Base-by-base conservation (phyloP, 352 stramenopile species). In the Phytophthora constricta region DNA sequence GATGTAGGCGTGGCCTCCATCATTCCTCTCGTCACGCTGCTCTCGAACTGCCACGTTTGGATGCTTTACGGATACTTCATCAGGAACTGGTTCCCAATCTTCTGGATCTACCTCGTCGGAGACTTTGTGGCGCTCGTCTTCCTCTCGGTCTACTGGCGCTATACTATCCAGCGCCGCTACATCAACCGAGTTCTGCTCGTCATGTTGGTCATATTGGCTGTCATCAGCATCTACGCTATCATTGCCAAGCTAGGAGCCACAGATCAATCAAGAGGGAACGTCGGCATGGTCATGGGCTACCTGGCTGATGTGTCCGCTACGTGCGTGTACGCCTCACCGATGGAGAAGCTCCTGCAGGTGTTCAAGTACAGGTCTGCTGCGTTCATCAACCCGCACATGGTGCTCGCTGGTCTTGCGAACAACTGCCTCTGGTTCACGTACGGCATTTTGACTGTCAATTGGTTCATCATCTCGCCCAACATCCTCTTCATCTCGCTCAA, bases 1-100 rank as follows among this genome's bases (percentile, higher is more conserved):
- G 43, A 76, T 28, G 75, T 74, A 4, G 79, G 76, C 5, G 67
- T 72, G 52, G 76, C 72, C 34, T 88, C 79, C 23, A 74, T 88
- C 37, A 72, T 85, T n/a, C 77, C 79, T n/a, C 67, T 87, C 10
- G 74, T 82, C 46, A 69, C 75, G 27, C 74, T 84, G 33, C 69
- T 86, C 19, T 59, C 64, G 7, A 88, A 88, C 48, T 81, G 64
- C 25, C 72, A 86, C 57, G 68, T 74, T 17, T 79, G 74, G 70
- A 52, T 58, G 3, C 5, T 74, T 31, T 84, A 75, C 48, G 76
- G 72, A 27, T 76, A 70, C 57, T 65, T 81, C 28, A 66, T 65
- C 10, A 39, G 67, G 55, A 76, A 78, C 39, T 78, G 65, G 65
- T 82, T 84, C 73, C 76, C 76, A 0, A 66, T 82, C 49, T 78